A percentile compares a stretch with the other conserved stretches of the same genome.
Conservation (phyloP, 2,329 filamentous ascomycete genomes). For the Claviceps sorghi region DNA sequence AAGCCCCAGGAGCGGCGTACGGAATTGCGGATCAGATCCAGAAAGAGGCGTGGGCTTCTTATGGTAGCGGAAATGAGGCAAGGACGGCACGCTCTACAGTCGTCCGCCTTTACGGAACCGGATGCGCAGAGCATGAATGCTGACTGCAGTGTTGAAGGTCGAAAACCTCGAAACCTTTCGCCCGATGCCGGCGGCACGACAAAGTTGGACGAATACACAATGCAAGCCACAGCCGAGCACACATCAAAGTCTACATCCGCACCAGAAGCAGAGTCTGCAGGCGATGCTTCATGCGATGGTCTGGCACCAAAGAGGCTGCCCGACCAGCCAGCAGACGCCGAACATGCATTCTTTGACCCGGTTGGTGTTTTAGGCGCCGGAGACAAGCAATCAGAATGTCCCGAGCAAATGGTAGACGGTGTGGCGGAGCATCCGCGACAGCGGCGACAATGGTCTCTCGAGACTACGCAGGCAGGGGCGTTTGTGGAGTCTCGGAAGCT, state of each 20-base stretch:
- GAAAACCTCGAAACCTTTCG: background rate
- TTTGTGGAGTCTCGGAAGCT: background rate
- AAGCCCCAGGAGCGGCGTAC: constrained; percentile 20
- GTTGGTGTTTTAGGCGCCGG: background rate
- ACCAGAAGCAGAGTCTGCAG: background rate
- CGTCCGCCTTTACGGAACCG: background rate
- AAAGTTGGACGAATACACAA: background rate
- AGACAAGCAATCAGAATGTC: background rate
- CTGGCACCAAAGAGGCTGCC: background rate
- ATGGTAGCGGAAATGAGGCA: constrained; percentile 25
- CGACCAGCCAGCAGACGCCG: background rate
- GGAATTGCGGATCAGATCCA: constrained; percentile 31
- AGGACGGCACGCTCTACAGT: background rate
- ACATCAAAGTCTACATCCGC: background rate
- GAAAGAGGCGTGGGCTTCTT: constrained; percentile 33
- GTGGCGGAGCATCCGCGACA: background rate
- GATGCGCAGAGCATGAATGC: background rate
- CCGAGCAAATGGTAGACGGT: background rate
- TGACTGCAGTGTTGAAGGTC: background rate
- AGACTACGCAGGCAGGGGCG: background rate
- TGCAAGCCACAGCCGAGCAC: background rate
- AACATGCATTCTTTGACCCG: background rate
- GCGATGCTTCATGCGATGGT: background rate
- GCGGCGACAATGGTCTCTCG: background rate
- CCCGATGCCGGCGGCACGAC: background rate